phyloP scores from a whole-genome alignment of 805 yeast species.

The Candida coleopterorum region DNA sequence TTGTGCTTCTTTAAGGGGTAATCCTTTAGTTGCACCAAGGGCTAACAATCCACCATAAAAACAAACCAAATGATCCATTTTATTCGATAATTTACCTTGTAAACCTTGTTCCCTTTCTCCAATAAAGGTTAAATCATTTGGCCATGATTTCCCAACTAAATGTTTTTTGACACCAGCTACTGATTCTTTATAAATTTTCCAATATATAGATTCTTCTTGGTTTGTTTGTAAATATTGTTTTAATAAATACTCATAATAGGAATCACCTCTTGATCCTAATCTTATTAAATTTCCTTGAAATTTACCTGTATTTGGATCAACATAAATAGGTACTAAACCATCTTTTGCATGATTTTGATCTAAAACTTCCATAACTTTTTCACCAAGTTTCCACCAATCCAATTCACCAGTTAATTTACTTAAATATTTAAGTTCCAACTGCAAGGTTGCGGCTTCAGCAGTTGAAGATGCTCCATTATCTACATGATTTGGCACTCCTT shows the following conservation, averaged over 20 bases:
- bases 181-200: conserved; percentile 71
- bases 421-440: conserved; percentile 80
- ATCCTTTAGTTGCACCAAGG: conserved; percentile 83
- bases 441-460: conserved; percentile 85
- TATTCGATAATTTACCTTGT: conserved; percentile 53
- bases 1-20: conserved; percentile 50
- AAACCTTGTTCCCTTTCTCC: conserved; percentile 77
- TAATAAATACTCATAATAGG: conserved; percentile 83
- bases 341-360: conserved; percentile 61
- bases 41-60: conserved; percentile 87
- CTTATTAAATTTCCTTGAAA: conserved; percentile 65
- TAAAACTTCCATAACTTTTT: conserved; percentile 64
- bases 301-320: conserved; percentile 68
- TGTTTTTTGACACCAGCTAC: conserved; percentile 72
- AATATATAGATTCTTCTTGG: conserved; percentile 54
- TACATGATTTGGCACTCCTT: conserved; percentile 56
- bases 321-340: conserved; percentile 80
- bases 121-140: conserved; percentile 59
- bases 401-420: conserved; percentile 75
- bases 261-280: conserved; percentile 88
- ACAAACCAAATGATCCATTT: conserved; percentile 93
- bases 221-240: conserved; percentile 82
- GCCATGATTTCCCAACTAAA: conserved; percentile 55
- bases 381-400: conserved; percentile 74
- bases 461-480: conserved; percentile 81